Evolutionary conservation across 129 eudicot species (phyloP).

Genomic region (carrot (Daucus carota)): DNA sequence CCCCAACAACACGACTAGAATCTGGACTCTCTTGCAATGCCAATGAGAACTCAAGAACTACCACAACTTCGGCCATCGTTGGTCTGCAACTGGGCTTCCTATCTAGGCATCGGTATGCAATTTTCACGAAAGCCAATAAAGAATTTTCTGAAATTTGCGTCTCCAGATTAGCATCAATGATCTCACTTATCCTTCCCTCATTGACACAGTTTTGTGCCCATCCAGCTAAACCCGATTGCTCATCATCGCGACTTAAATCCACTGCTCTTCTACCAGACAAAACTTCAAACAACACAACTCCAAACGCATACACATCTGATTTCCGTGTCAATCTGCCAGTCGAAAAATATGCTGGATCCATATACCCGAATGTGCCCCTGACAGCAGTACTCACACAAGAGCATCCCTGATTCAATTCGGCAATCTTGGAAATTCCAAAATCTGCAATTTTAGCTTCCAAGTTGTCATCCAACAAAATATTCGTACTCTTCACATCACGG

Average conservation of each 20-base stretch:
- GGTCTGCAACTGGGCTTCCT: slow-evolving; percentile 27
- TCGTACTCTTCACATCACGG: slow-evolving; percentile 44
- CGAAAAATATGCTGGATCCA: slow-evolving; percentile 41
- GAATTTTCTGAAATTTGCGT: slow-evolving; percentile 18
- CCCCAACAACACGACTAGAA: not conserved
- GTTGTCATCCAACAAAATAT: slow-evolving; percentile 38
- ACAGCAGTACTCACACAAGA: slow-evolving; percentile 31
- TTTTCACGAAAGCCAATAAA: slow-evolving; percentile 21
- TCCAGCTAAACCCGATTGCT: slow-evolving; percentile 22
- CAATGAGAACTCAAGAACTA: slow-evolving; percentile 29
- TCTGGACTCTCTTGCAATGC: slow-evolving; percentile 16
- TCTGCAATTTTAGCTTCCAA: slow-evolving; percentile 31
- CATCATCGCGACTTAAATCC: slow-evolving; percentile 26
- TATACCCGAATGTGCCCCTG: slow-evolving; percentile 49
- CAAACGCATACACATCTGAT: slow-evolving; percentile 40
- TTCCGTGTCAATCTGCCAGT: slow-evolving; percentile 33
- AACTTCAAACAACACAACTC: slow-evolving; percentile 38
- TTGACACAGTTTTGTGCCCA: slow-evolving; percentile 24
- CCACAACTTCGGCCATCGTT: slow-evolving; percentile 39
- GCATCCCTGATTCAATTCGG: slow-evolving; percentile 2
- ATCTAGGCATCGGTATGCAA: slow-evolving; percentile 32
- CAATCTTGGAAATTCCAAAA: slow-evolving; percentile 46
- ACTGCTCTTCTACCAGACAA: slow-evolving; percentile 41
- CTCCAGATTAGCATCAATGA: slow-evolving; percentile 20
- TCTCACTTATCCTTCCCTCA: slow-evolving; percentile 20